These are phyloP conservation scores for Cajanus cajan DNA, from an alignment of 306 rosid species.

Conservation along the genomic window DNA sequence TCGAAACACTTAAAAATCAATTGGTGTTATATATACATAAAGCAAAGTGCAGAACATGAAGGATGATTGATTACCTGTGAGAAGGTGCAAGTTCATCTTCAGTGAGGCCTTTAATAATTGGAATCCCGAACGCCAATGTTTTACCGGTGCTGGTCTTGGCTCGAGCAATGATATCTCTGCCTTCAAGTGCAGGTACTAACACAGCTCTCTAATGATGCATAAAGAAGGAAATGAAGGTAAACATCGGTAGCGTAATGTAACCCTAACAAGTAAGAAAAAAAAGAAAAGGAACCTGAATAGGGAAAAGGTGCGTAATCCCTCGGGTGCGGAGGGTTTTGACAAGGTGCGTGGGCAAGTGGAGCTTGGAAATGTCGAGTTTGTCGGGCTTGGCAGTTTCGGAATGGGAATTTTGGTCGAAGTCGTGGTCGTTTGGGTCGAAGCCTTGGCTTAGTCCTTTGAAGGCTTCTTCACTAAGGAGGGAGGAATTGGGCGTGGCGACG, in stretches of 20 bases:
- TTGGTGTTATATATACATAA: background rate
- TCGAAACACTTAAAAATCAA: too few relatives aligned
- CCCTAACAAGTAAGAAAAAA: background rate
- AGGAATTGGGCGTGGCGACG: constrained; percentile 88
- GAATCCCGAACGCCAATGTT: constrained; percentile 93
- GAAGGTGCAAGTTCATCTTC: constrained; percentile 53
- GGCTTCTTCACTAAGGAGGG: constrained; percentile 92
- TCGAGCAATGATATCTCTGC: constrained; percentile 94
- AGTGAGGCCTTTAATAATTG: constrained; percentile 66
- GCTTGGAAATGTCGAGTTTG: constrained; percentile 78
- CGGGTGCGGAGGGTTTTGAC: constrained; percentile 62
- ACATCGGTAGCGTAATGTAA: background rate
- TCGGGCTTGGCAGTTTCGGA: constrained; percentile 32
- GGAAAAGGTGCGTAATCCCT: constrained; percentile 82
- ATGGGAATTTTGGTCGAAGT: constrained; percentile 34
- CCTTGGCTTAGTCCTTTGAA: constrained; percentile 58
- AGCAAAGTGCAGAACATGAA: background rate
- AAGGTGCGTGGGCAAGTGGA: constrained; percentile 69
- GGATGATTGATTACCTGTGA: constrained; percentile 46
- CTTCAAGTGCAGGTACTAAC: constrained; percentile 81
- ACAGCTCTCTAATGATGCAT: constrained; percentile 76
- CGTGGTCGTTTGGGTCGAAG: constrained; percentile 38
- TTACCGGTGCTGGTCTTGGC: constrained; percentile 99
- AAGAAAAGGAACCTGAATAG: constrained; percentile 64
- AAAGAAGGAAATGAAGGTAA: background rate